A percentile compares a stretch with the other conserved stretches of the same genome.
Conservation (phyloP, 768 basidiomycete genomes). For the Auricularia sp. region DNA sequence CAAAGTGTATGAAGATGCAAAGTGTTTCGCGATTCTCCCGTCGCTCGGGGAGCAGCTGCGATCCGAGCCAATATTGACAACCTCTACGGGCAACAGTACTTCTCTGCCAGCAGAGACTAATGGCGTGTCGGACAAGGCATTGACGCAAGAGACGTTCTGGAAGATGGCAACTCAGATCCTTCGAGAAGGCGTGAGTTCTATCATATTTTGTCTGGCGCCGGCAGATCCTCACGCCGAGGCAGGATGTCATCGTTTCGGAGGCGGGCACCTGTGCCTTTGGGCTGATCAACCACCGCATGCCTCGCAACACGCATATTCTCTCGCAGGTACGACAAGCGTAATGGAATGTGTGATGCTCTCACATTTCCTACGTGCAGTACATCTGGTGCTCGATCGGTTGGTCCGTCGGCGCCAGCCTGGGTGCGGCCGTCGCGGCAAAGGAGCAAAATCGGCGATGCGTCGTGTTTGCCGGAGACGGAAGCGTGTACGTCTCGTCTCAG, state of each 20-base stretch:
- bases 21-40: not conserved
- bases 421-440: slow-evolving; percentile 69
- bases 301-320: not conserved
- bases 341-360: not conserved
- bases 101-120: not conserved
- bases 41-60: not conserved
- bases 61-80: not conserved
- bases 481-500: slow-evolving; percentile 33
- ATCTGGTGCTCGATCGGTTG: slow-evolving; percentile 72
- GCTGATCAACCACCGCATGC: not conserved
- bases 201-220: too few relatives aligned
- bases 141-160: not conserved
- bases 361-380: not conserved
- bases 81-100: not conserved
- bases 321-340: not conserved
- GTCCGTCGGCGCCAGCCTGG: slow-evolving; percentile 67
- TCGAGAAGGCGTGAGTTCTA: not conserved
- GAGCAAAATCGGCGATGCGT: slow-evolving; percentile 60
- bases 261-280: not conserved
- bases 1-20: not conserved
- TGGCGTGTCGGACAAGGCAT: not conserved
- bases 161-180: not conserved
- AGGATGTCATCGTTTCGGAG: not conserved
- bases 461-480: slow-evolving; percentile 79
- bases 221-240: too few relatives aligned